Base-by-base conservation (phyloP, 1,284 basidiomycete species). In the Coriolopsis trogii region DNA sequence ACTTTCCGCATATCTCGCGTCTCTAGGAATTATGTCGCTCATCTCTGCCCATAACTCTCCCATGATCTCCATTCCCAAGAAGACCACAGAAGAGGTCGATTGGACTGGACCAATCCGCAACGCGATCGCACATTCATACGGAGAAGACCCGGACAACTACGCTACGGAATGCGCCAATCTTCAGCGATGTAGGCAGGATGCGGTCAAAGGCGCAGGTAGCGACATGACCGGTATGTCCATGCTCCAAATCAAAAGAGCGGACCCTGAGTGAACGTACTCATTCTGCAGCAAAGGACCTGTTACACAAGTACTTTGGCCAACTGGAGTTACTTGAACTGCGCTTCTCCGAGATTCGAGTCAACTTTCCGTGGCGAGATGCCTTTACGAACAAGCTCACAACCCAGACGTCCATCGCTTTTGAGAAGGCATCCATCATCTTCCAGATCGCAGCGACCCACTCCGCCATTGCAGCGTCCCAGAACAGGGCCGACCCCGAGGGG, bases 251-350 rank as follows among this genome's bases (percentile, higher is more conserved):
- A n/a, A n/a, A n/a, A 30, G 3, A n/a, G 10, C 10, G 8, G 20
- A 15, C 3, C 10, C 6, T 16, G 30, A 12, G 6, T 24, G 28
- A 25, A 23, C 31, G 13, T 18, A 18, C 31, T n/a, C n/a, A 15
- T 16, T 3, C 1, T n/a, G 23, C 68, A 84, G 95, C 88, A 18
- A 82, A 96, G 38, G 97, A 99, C 73, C 78, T 99, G 21, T 79
- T 99, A 41, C 98, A 96, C 86, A 98, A 97, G 72, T 99, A 99
- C 79, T 99, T 99, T 75, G 96, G 97, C 37, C 96, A 99, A 72
- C 87, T 99, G 30, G 97, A 99, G 68, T 84, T 99, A 25, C 86
- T 99, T 31, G 97, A 99, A 68, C 81, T 99, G 44, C 87, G 97
- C 25, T 99, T 99, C 71, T 87, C 96, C 6, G 97, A 99, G 70